These are phyloP conservation scores for Wickerhamiella sorbophila DNA, from an alignment of 805 yeast species.

Conservation along the genomic window DNA sequence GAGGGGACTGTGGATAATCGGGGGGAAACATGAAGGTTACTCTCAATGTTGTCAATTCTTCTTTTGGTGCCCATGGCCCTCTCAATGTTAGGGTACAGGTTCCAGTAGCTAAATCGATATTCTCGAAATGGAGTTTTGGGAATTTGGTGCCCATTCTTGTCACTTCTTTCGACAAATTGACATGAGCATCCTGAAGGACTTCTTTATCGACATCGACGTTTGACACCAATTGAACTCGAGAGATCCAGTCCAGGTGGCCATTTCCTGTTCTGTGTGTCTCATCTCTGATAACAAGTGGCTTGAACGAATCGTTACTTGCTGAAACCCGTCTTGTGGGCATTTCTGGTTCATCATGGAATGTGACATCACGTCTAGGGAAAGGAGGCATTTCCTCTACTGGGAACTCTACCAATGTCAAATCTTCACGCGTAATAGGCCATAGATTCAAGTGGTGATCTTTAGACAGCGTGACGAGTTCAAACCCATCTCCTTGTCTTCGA, in stretches of 20 bases:
- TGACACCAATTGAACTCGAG: slow-evolving; percentile 72
- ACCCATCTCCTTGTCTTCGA: slow-evolving; percentile 72
- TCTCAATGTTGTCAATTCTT: slow-evolving; percentile 47
- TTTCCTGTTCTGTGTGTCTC: slow-evolving; percentile 1
- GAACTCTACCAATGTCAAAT: slow-evolving; percentile 32
- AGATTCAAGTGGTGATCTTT: slow-evolving; percentile 71
- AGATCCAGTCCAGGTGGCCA: slow-evolving; percentile 58
- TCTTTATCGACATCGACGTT: slow-evolving; percentile 23
- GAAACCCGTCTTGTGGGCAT: background rate
- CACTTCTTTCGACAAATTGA: slow-evolving; percentile 83
- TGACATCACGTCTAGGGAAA: slow-evolving; percentile 2
- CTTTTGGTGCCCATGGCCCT: slow-evolving; percentile 57
- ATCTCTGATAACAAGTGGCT: slow-evolving; percentile 3
- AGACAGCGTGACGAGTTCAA: slow-evolving; percentile 88
- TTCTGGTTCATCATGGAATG: slow-evolving; percentile 6
- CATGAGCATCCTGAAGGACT: slow-evolving; percentile 22
- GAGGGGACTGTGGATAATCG: slow-evolving; percentile 50
- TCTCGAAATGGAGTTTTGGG: slow-evolving; percentile 75
- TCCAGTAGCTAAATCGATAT: slow-evolving; percentile 79
- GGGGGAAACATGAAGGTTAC: slow-evolving; percentile 57
- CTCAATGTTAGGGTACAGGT: slow-evolving; percentile 57
- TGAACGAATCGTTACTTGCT: slow-evolving; percentile 7
- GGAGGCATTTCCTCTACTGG: slow-evolving; percentile 4
- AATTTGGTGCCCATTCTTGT: slow-evolving; percentile 77
- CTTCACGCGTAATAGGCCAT: slow-evolving; percentile 52